Evolutionary conservation across 2,329 filamentous ascomycete genomes (phyloP), one percentile per base, ranked within the genome.

Genomic region (Trichoderma sp.): DNA sequence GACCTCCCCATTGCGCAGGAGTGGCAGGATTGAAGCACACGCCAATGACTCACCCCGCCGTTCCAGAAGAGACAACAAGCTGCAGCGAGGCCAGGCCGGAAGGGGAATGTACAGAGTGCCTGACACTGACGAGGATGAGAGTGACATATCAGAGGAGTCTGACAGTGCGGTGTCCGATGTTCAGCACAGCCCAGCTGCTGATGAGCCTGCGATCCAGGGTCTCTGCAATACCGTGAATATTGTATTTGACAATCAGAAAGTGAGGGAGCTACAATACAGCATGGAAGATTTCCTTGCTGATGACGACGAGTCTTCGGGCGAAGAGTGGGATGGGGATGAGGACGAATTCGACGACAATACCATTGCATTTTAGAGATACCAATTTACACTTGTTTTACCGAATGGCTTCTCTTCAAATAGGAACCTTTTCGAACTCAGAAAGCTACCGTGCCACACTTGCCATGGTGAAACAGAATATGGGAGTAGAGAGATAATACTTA

Each of bases 161-260:
- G 70, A 68, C 5, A 71, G 69, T 56, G 73, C 74, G 4, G 57
- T 70, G 14, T 60, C 60, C 26, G 61, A 72, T 51, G 61, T 21
- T 26, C 21, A 26, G 56, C 39, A 32, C 53, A 34, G 62, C 67
- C 21, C 39, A 70, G 15, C 28, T 30, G 39, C 43, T 8, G 51
- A 58, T 39, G 71, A 73, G 30, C 69, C 76, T 1, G 85, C 85
- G 71, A 81, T 91, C 30, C 92, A 95, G 73, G 92, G 92, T 1
- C 85, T 91, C 74, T 95, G 92, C 77, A 86, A 90, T 53, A 85
- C 89, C 6, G 92, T 95, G 21, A 88, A 92, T 73, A 86, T 95
- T 57, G 84, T 89, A 58, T 90, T 95, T 75, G 93, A 95, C 80
- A 95, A 95, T 78, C 88, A 93, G 77, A 90, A 93, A 73, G 90